phyloP scores from a whole-genome alignment of 2,329 filamentous ascomycete genomes.

The Xylariaceae sp. region DNA sequence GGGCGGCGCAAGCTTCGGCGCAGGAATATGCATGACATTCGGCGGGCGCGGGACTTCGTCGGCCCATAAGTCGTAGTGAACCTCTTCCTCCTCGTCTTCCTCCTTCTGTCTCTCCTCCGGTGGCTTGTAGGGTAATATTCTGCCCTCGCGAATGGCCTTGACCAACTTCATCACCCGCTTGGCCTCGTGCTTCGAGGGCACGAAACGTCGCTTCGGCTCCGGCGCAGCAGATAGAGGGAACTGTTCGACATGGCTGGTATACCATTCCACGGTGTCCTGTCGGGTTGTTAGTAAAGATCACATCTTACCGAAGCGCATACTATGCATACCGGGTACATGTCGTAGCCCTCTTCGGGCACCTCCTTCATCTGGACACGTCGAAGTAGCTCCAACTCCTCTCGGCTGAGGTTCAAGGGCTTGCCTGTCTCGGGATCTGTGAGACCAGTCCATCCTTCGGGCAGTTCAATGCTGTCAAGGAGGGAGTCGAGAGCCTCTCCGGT shows the following conservation, averaged over 20 bases:
- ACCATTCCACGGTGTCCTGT: slow-evolving; percentile 84
- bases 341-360: slow-evolving; percentile 78
- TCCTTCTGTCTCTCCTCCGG: slow-evolving; percentile 62
- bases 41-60: slow-evolving; percentile 78
- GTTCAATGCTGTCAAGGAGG: slow-evolving; percentile 89
- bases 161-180: slow-evolving; percentile 97
- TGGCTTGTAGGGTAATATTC: slow-evolving; percentile 85
- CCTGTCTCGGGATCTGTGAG: slow-evolving; percentile 91
- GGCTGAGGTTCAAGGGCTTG: slow-evolving; percentile 80
- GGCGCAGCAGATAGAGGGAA: slow-evolving; percentile 95
- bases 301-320: not conserved
- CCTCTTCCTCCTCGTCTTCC: slow-evolving; percentile 64
- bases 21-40: slow-evolving; percentile 90
- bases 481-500: slow-evolving; percentile 91
- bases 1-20: slow-evolving; percentile 87
- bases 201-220: slow-evolving; percentile 90
- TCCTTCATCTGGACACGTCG: slow-evolving; percentile 86
- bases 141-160: slow-evolving; percentile 87
- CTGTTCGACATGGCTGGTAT: slow-evolving; percentile 80
- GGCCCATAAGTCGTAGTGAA: slow-evolving; percentile 88
- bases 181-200: slow-evolving; percentile 94
- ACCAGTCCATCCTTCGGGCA: slow-evolving; percentile 96
- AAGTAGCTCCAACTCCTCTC: slow-evolving; percentile 83
- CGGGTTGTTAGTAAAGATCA: slow-evolving; percentile 16
- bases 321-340: slow-evolving; percentile 73